phyloP scores from a whole-genome alignment of 371 early-diverging fungal species.

The Mucor ambiguus region DNA sequence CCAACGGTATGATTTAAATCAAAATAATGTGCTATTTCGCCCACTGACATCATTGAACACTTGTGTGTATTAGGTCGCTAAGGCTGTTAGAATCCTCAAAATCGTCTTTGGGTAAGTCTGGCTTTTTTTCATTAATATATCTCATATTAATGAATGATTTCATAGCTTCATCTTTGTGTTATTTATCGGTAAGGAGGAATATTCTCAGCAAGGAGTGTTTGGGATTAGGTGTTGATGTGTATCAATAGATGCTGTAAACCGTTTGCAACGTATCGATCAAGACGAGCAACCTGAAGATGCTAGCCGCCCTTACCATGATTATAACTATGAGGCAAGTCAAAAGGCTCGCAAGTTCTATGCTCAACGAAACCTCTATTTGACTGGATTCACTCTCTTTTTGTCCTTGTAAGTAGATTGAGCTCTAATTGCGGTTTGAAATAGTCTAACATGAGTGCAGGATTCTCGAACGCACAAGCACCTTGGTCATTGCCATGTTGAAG shows the following conservation, averaged over 20 bases:
- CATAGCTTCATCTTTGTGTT: conserved; percentile 65
- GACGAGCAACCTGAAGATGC: conserved; percentile 32
- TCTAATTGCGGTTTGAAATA: neutral
- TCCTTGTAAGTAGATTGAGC: conserved; percentile 54
- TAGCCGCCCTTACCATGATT: conserved; percentile 36
- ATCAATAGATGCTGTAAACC: conserved; percentile 66
- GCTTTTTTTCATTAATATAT: neutral
- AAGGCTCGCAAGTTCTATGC: conserved; percentile 83
- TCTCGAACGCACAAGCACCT: conserved; percentile 74
- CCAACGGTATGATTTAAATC: conserved; percentile 32
- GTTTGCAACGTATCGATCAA: conserved; percentile 60
- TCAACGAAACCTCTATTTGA: conserved; percentile 89
- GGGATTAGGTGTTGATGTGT: neutral
- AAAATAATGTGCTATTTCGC: neutral
- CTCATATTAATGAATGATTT: neutral
- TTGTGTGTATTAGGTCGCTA: conserved; percentile 33
- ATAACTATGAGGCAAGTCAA: conserved; percentile 61
- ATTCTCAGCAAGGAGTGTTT: neutral
- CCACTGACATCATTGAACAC: neutral
- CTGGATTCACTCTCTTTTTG: conserved; percentile 87
- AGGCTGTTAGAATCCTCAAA: conserved; percentile 56
- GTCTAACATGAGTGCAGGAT: conserved; percentile 38
- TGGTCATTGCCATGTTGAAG: conserved; percentile 70
- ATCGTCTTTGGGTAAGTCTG: conserved; percentile 62
- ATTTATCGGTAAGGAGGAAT: conserved; percentile 55